Base-by-base conservation (phyloP, 768 basidiomycete genomes). In the Sarcomyxa edulis region DNA sequence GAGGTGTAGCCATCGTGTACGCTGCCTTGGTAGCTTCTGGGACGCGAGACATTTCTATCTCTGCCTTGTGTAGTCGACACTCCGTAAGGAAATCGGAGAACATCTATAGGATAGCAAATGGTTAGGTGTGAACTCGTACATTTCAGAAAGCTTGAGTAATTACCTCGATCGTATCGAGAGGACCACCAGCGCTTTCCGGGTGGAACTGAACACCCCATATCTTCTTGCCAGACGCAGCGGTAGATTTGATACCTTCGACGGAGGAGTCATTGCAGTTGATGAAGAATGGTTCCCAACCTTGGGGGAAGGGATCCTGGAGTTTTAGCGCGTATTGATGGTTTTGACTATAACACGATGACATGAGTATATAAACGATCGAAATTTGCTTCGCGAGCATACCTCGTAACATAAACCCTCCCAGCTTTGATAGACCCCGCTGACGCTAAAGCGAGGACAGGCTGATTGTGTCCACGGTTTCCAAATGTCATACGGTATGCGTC, bases 161-260 rank as follows among this genome's bases (percentile, higher is more conserved):
- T 40, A 90, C 91, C 78, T 94, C 92, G 44, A 98, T 96, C 3
- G 96, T 98, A 59, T 98, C 96, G 41, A 98, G 74, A 30, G 96
- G 96, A n/a, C 95, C 95, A 27, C 96, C 95, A 19, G 92, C 88
- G 46, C 91, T 93, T 64, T 99, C 96, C 11, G 96, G 96, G 62
- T 99, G 96, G 81, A 98, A 99, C 55, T 99, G 96, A 15, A 98
- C 95, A 49, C 95, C 96, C 91, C 93, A 98, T 21, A 98, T 75
- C 47, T 80, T 83, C 67, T 84, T 91, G 38, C 92, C 92, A 16
- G 91, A 93, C 7, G 82, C 85, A 0, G 67, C 55, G 2, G 96
- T 96, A 12, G 92, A 94, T 65, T 93, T 97, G 73, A 98, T 96
- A 26, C 96, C 96, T 58, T 98, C 96, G 11, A 98, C 93, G 1